Percentiles rank a stretch among this genome's conserved stretches.
Conservation (phyloP, 164 flowering plant genomes). For the Vitis labrusca region DNA sequence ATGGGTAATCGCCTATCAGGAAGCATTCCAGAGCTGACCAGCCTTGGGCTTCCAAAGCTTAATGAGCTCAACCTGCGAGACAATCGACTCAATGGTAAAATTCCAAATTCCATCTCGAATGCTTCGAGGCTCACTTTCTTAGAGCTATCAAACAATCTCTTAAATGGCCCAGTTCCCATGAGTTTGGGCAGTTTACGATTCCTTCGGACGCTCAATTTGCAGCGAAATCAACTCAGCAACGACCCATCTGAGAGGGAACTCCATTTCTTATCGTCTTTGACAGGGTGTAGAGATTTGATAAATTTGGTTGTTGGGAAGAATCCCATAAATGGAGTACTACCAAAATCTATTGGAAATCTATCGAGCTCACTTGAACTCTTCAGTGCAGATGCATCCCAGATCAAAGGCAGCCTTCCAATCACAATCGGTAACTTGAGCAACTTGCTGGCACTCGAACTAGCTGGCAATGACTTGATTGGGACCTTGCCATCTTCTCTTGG, state of each 20-base stretch:
- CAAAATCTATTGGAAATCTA: slow-evolving; percentile 11
- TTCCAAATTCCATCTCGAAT: slow-evolving; percentile 6
- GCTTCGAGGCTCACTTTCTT: slow-evolving; percentile 3
- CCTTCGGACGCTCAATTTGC: not conserved
- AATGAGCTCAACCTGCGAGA: not conserved
- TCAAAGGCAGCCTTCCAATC: slow-evolving; percentile 13
- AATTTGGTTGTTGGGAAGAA: not conserved
- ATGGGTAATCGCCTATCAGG: not conserved
- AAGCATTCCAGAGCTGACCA: not conserved
- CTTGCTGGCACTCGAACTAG: not conserved
- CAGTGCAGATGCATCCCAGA: not conserved
- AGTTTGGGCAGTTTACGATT: slow-evolving; percentile 3
- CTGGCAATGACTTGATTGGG: slow-evolving; percentile 3
- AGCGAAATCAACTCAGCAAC: not conserved
- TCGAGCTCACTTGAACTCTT: slow-evolving; percentile 1
- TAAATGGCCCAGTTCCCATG: slow-evolving; percentile 7
- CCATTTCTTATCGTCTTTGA: slow-evolving; percentile 4
- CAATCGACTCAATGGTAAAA: not conserved
- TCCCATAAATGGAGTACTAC: slow-evolving; percentile 2
- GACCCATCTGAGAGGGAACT: not conserved
- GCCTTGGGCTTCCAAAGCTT: not conserved
- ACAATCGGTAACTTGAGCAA: slow-evolving; percentile 9
- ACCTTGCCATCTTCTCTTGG: not conserved
- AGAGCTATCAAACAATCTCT: slow-evolving; percentile 1
- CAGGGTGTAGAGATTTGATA: not conserved